Conservation (phyloP, 495 filamentous ascomycete species). For the Penicillium waksmanii region DNA sequence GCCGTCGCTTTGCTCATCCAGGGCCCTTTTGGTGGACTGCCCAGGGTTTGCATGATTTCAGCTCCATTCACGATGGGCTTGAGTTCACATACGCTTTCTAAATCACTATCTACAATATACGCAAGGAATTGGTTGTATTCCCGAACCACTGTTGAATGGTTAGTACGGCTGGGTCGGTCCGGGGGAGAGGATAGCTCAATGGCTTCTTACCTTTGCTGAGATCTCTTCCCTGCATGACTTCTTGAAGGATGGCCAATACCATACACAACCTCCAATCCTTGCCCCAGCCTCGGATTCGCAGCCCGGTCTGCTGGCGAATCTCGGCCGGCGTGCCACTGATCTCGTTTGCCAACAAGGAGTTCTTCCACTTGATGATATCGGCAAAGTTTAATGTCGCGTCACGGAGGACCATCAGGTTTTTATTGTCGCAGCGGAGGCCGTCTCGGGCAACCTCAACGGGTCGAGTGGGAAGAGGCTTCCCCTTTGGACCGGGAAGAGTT, state of each 20-base stretch:
- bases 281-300: slow-evolving; percentile 78
- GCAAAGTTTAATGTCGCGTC: slow-evolving; percentile 61
- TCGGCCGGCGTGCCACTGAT: slow-evolving; percentile 41
- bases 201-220: slow-evolving; percentile 35
- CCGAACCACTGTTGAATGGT: slow-evolving; percentile 32
- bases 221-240: slow-evolving; percentile 53
- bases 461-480: slow-evolving; percentile 52
- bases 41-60: slow-evolving; percentile 62
- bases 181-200: not conserved
- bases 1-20: slow-evolving; percentile 80
- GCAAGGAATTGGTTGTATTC: slow-evolving; percentile 52
- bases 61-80: slow-evolving; percentile 69
- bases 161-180: slow-evolving; percentile 7
- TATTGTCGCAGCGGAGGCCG: slow-evolving; percentile 79
- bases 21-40: slow-evolving; percentile 62
- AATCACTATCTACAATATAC: slow-evolving; percentile 43
- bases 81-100: slow-evolving; percentile 50
- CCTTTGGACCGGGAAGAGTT: slow-evolving; percentile 41
- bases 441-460: slow-evolving; percentile 67
- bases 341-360: slow-evolving; percentile 35
- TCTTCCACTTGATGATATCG: slow-evolving; percentile 64
- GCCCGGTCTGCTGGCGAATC: slow-evolving; percentile 63
- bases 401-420: slow-evolving; percentile 64
- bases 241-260: slow-evolving; percentile 69
- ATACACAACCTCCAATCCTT: slow-evolving; percentile 76